Percentiles rank a stretch among this genome's conserved stretches.
These are phyloP conservation scores for Capsella bursapastoris DNA, from an alignment of 345 rosid genomes.

Conservation along the genomic window DNA sequence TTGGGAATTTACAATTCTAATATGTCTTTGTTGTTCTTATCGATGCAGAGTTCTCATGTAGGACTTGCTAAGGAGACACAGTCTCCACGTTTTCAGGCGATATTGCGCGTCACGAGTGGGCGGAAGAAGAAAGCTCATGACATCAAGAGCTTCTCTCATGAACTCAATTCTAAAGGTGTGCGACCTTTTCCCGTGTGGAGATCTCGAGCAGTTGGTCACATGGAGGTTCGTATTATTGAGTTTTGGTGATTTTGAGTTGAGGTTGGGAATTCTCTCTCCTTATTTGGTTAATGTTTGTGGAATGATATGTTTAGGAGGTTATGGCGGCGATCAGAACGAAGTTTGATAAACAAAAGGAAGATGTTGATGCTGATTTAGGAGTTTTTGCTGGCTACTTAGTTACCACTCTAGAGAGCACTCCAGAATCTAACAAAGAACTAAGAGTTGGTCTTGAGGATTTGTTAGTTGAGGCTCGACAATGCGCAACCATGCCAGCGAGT, in stretches of 20 bases:
- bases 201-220: constrained; percentile 83
- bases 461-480: constrained; percentile 71
- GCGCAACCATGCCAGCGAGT: constrained; percentile 81
- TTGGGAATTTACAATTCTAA: background rate
- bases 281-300: background rate
- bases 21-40: background rate
- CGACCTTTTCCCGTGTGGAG: constrained; percentile 88
- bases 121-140: constrained; percentile 81
- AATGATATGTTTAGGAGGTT: constrained; percentile 61
- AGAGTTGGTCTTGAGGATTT: constrained; percentile 80
- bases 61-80: constrained; percentile 79
- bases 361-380: constrained; percentile 87
- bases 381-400: constrained; percentile 90
- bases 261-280: background rate
- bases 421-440: constrained; percentile 71
- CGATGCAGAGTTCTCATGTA: constrained; percentile 60
- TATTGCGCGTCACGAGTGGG: constrained; percentile 82
- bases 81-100: constrained; percentile 87
- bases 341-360: constrained; percentile 89
- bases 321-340: constrained; percentile 80
- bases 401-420: constrained; percentile 71
- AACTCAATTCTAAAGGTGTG: constrained; percentile 97
- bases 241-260: constrained; percentile 1
- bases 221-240: constrained; percentile 64
- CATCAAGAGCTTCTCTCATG: constrained; percentile 95